Evolutionary conservation across 2,329 filamentous ascomycete genomes (phyloP), one percentile per base, ranked within the genome.

Genomic region (Neonectria neomacrospora): DNA sequence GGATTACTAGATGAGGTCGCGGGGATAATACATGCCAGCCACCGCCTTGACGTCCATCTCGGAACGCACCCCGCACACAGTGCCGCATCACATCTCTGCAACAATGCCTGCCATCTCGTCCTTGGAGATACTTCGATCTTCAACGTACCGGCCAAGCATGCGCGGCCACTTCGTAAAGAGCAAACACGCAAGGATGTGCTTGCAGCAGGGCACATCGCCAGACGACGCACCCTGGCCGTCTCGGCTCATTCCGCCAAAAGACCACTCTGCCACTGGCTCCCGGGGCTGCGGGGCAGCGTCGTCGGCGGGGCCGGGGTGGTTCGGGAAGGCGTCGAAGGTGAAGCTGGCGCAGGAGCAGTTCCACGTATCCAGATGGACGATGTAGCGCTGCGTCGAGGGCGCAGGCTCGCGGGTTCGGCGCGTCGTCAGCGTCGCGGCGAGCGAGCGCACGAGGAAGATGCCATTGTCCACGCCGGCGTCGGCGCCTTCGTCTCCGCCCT

Each of bases 291-390:
- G 23, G 5, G 48, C 14, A 2, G 10, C 7, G 2, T 54, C 30
- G 28, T 59, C 56, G 45, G 55, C 10, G 26, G 65, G 16, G 14
- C 23, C 66, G 48, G 51, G 37, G 12, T 64, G 62, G n/a, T 51
- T 64, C 22, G 72, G 82, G 70, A 94, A 94, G 2, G 90, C 86
- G 20, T 90, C 83, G 66, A 96, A 90, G 0, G 90, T 85, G 77
- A 98, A 98, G 1, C 89, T 90, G 3, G 94, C 91, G 80, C 96
- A 99, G 1, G 88, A 92, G 78, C 96, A 99, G 77, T 91, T 94
- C 96, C 96, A 98, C 1, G 90, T 88, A 1, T 77, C 71, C 1
- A 94, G 83, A 10, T 90, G 87, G 16, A 98, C 91, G 70, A 92
- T 82, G 78, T 97, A 96, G 54, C 71, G 67, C 42, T 67, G 69